Base-by-base conservation (phyloP, 768 basidiomycete genomes). In the Glaciozyma martinii region DNA sequence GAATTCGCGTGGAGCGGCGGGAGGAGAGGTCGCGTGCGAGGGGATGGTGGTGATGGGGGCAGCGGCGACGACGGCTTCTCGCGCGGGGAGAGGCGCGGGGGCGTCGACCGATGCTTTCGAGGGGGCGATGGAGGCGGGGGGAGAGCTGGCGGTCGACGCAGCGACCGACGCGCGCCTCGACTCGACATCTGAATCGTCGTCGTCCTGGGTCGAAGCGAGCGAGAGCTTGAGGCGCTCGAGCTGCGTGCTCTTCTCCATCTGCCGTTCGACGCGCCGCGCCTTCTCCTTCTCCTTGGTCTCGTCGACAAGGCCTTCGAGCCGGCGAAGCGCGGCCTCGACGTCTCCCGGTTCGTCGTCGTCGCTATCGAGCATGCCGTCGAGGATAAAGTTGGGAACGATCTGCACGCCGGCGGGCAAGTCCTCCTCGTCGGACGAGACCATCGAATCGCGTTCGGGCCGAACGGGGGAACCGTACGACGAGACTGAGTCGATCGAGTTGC, bases 251-350 rank as follows among this genome's bases (percentile, higher is more conserved):
- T 59, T 61, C 52, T 71, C 60, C 63, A 74, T 71, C 44, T 71
- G 71, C 37, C 44, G 15, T 27, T 67, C 70, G 21, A 74, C 74
- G 54, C 61, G 65, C 29, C 58, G 33, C 59, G 66, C 64, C 60
- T 70, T 69, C 55, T 67, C 64, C 58, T 50, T 32, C 74, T 86
- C 83, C 72, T 82, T 81, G 65, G 84, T 79, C 0, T 82, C 82
- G 74, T 90, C 89, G 60, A 92, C 88, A 74, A 90, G 85, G 0
- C 90, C 92, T 76, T 94, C 90, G 46, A 95, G 81, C 18, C 87
- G 80, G 29, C 82, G 80, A 67, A 95, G 75, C 23, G 92, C 90
- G 10, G 84, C 87, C 40, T 90, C 89, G 23, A 88, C 86, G 71
- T 88, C 90, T 2, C 89, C 89, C 3, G 71, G 69, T 23, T 77